These are phyloP conservation scores for Angomonas ambiguus DNA, from an alignment of 208 protist genomes.

Conservation along the genomic window DNA sequence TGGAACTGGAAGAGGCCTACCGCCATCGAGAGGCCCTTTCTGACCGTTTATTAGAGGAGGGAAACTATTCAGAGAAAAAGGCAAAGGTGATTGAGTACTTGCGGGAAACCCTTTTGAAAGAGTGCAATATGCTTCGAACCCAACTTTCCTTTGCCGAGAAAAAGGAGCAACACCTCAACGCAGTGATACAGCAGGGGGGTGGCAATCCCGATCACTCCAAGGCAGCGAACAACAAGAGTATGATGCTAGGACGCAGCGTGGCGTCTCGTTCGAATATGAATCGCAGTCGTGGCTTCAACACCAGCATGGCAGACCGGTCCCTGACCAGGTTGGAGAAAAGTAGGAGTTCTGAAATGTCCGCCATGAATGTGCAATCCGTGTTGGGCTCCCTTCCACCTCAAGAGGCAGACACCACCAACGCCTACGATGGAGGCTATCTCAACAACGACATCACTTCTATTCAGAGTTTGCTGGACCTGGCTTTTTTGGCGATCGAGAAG, in stretches of 20 bases:
- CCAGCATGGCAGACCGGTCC: background rate
- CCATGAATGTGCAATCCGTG: constrained; percentile 6
- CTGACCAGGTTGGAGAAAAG: background rate
- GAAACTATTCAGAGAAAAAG: constrained; percentile 47
- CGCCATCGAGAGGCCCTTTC: constrained; percentile 39
- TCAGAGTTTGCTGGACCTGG: constrained; percentile 80
- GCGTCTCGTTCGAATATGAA: background rate
- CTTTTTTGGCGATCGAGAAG: constrained; percentile 79
- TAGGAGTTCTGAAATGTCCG: background rate
- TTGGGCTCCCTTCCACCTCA: constrained; percentile 3
- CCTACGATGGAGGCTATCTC: background rate
- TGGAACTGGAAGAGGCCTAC: constrained; percentile 49
- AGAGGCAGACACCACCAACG: background rate
- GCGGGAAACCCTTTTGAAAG: constrained; percentile 71
- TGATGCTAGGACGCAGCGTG: constrained; percentile 3
- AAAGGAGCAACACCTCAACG: constrained; percentile 34
- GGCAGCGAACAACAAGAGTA: constrained; percentile 1
- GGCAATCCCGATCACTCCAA: background rate
- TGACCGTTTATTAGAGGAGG: constrained; percentile 30
- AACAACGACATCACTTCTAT: constrained; percentile 49
- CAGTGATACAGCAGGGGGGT: constrained; percentile 21
- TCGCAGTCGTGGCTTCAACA: background rate
- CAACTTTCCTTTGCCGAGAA: constrained; percentile 58
- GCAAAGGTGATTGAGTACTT: constrained; percentile 72
- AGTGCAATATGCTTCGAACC: constrained; percentile 74